Evolutionary conservation across 148 eudicot genomes (phyloP), one percentile per base, ranked within the genome.

Genomic region (Rhododendron griersonianum): DNA sequence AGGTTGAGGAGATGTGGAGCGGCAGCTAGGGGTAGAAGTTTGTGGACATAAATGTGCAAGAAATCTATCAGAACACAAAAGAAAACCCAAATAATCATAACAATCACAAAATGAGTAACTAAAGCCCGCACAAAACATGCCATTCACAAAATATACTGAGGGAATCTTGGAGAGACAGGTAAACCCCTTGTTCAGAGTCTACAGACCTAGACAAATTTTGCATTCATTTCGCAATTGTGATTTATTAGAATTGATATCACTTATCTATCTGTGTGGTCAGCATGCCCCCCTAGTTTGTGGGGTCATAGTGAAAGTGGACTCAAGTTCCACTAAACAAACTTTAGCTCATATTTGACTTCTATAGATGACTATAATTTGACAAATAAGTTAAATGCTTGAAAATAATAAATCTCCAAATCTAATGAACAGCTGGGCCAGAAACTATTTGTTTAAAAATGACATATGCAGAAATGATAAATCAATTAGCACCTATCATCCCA

Each of bases 401-500:
- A 63, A 67, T 30, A 10, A n/a, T 25, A 2, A 25, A 67, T 25
- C 13, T 25, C n/a, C n/a, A 3, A 28, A 69, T 11, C 15, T 28
- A 28, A 28, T 28, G 37, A 69, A 28, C 37, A 28, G 75, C 75
- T 25, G 35, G 16, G 75, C 37, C 37, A 0, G 74, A 3, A 67
- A 67, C 33, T 11, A 28, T 28, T 69, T 69, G 37, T 69, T 28
- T 28, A 28, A 69, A 69, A 28, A 14, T 30, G 41, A 71, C 39
- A 25, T 30, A n/a, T 9, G 73, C 11, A 13, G 19, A 71, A 13
- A 4, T 11, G 39, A 67, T 67, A 25, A 71, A 71, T 71, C 28
- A 71, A 69, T 71, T 71, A 33, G 76, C 76, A 71, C 76, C 76
- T 71, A 71, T 71, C 39, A 33, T 71, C 76, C 76, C 76, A 71